phyloP scores from a whole-genome alignment of 2,329 filamentous ascomycete species.

The Colletotrichum horii region DNA sequence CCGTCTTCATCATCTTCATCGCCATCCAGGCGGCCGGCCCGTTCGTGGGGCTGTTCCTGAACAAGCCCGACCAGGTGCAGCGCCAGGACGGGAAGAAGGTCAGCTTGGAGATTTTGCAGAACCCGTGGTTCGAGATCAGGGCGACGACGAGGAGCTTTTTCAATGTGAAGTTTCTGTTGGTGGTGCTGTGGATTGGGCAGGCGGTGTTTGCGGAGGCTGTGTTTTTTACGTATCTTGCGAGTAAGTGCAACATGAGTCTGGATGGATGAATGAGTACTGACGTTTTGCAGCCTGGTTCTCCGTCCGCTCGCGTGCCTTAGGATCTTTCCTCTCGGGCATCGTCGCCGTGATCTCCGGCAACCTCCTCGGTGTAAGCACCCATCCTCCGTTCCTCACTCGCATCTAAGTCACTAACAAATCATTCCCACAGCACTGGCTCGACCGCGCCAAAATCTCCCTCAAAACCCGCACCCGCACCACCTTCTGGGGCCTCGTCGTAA shows the following conservation, averaged over 20 bases:
- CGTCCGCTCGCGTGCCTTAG: constrained; percentile 71
- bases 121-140: constrained; percentile 64
- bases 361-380: constrained; percentile 58
- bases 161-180: constrained; percentile 65
- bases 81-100: constrained; percentile 69
- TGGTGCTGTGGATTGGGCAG: constrained; percentile 72
- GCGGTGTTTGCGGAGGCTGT: constrained; percentile 75
- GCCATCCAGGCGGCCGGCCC: constrained; percentile 70
- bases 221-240: constrained; percentile 70
- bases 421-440: constrained; percentile 56
- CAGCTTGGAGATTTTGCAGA: constrained; percentile 59
- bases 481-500: constrained; percentile 57
- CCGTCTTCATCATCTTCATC: constrained; percentile 74
- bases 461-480: constrained; percentile 57
- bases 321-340: constrained; percentile 73
- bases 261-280: constrained; percentile 14
- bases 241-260: constrained; percentile 28
- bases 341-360: constrained; percentile 71
- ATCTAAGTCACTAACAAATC: constrained; percentile 3
- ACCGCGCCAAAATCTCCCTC: constrained; percentile 59
- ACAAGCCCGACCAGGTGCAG: constrained; percentile 64
- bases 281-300: constrained; percentile 64
- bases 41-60: constrained; percentile 68
- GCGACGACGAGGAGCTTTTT: constrained; percentile 64
- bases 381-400: not conserved